Evolutionary conservation across 2,329 filamentous ascomycete genomes (phyloP).

Genomic region (Nemania sp.): DNA sequence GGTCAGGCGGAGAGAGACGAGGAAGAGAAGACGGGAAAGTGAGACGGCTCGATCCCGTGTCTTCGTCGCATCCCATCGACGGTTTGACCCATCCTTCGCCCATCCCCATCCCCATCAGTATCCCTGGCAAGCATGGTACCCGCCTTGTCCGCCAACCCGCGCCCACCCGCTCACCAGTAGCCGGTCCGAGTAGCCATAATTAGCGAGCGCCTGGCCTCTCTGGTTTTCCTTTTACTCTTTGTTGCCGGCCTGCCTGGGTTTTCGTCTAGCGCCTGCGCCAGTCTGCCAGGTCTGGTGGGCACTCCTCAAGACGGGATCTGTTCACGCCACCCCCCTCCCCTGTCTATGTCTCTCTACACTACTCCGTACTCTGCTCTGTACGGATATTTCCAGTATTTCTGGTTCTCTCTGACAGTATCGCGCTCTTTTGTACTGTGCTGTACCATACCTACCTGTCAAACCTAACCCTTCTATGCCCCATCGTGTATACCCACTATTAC

Average conservation of each 20-base stretch:
- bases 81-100: conserved; percentile 3
- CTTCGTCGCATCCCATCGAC: conserved; percentile 3
- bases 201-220: conserved; percentile 23
- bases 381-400: too few species aligned
- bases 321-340: conserved; percentile 10
- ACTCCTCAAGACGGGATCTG: conserved; percentile 12
- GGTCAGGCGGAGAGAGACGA: background rate
- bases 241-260: background rate
- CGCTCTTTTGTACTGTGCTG: background rate
- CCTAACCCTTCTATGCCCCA: too few species aligned
- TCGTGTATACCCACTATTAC: too few species aligned
- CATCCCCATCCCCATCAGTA: background rate
- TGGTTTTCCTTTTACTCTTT: background rate
- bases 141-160: conserved; percentile 29
- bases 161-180: conserved; percentile 25
- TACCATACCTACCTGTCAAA: too few species aligned
- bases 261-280: background rate
- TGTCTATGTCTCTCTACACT: too few species aligned
- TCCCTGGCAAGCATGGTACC: conserved; percentile 18
- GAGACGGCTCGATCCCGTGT: too few species aligned
- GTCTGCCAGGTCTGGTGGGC: conserved; percentile 2
- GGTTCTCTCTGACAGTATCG: too few species aligned
- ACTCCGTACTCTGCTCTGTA: background rate
- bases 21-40: background rate
- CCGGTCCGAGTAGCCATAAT: conserved; percentile 31